Base-by-base conservation (phyloP, 257 asterid genomes). In the Lavandula angustifolia region DNA sequence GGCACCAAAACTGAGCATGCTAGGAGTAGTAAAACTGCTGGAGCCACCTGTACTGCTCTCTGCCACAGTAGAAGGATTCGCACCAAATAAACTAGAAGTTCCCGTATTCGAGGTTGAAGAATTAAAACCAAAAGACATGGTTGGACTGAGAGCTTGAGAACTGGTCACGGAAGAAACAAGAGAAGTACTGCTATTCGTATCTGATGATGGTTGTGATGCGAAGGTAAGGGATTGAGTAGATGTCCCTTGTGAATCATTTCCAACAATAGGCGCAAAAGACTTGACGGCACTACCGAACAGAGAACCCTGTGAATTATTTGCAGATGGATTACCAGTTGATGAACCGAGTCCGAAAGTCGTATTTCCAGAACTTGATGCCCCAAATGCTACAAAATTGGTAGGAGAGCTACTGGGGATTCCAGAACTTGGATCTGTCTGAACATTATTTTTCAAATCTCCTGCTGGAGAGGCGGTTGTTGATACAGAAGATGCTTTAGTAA, bases 1-100 rank as follows among this genome's bases (percentile, higher is more conserved):
- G 68, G 79, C 18, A 73, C 82, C 80, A 34, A 77, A 80, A 72
- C 78, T 49, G 52, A 78, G 75, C 46, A 64, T 18, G 58, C 77
- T 69, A 66, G 83, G 57, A 60, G 75, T 47, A 68, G 81, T 55
- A 34, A 63, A 64, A 53, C 71, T 66, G 73, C 68, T 48, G 35
- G 88, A 77, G 78, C 72, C 70, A 65, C 68, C 69, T 10, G 67
- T 9, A 7, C 46, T 73, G 40, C 53, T 50, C 17, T 64, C 64
- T 4, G 73, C 66, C 55, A 62, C 55, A 48, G 84, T 51, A 46
- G 63, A 18, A 60, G 82, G 58, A 62, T 65, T 72, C 48, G 46
- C 50, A 18, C 81, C 79, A 40, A 82, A 81, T 66, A 43, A 6
- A 62, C 73, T 69, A 27, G 80, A 57, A 42, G 82, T 34, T 35